These are phyloP conservation scores for Chondrostereum purpureum DNA, from an alignment of 1,284 basidiomycete genomes.

Conservation along the genomic window DNA sequence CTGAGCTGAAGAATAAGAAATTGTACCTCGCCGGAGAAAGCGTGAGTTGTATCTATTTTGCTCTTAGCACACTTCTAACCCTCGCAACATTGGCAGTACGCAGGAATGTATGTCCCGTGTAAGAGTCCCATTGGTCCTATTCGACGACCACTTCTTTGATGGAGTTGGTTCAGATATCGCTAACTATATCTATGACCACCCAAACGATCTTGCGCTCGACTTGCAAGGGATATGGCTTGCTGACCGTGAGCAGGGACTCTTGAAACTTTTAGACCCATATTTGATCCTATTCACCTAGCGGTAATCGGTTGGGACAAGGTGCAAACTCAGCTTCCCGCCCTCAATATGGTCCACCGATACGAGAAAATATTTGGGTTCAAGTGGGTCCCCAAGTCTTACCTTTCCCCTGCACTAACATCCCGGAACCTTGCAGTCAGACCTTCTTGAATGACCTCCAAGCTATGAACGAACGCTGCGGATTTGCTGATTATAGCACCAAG, in stretches of 20 bases:
- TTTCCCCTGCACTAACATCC: too few species aligned
- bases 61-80: conserved; percentile 7
- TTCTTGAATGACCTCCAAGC: conserved; percentile 55
- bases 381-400: conserved; percentile 39
- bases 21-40: conserved; percentile 67
- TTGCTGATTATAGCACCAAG: conserved; percentile 54
- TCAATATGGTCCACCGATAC: conserved; percentile 67
- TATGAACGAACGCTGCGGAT: conserved; percentile 50
- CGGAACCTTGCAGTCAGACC: conserved; percentile 40
- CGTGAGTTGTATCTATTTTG: conserved; percentile 32
- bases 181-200: conserved; percentile 62
- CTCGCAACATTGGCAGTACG: conserved; percentile 34
- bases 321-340: conserved; percentile 60
- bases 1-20: conserved; percentile 64
- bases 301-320: conserved; percentile 54
- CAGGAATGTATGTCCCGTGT: conserved; percentile 61
- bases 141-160: conserved; percentile 1
- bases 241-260: conserved; percentile 66
- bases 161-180: conserved; percentile 51
- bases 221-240: conserved; percentile 68
- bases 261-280: background rate
- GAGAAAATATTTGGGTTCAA: conserved; percentile 64
- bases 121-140: conserved; percentile 16
- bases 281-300: conserved; percentile 27
- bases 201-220: conserved; percentile 42